phyloP scores from a whole-genome alignment of 805 yeast species.

The Candida gorgasii region DNA sequence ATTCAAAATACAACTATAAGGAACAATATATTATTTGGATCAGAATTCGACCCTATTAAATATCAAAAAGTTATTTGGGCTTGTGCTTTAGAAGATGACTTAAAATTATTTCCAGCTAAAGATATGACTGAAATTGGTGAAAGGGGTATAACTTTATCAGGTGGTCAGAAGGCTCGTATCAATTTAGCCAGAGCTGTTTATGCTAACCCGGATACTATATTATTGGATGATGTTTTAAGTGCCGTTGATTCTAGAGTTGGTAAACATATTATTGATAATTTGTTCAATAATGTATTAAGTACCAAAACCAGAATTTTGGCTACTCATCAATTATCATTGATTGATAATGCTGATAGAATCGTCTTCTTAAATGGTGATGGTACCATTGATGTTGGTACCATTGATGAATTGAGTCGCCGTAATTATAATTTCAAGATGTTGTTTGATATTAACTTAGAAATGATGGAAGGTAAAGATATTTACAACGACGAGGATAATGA shows the following conservation, averaged over 20 bases:
- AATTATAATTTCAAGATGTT: conserved; percentile 52
- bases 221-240: conserved; percentile 45
- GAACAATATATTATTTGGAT: conserved; percentile 41
- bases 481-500: conserved; percentile 5
- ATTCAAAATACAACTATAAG: conserved; percentile 45
- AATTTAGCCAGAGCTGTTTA: conserved; percentile 46
- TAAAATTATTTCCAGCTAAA: conserved; percentile 33
- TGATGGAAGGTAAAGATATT: conserved; percentile 14
- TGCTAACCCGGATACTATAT: conserved; percentile 30
- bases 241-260: conserved; percentile 48
- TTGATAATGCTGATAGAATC: conserved; percentile 39
- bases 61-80: conserved; percentile 34
- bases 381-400: conserved; percentile 38
- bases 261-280: conserved; percentile 37
- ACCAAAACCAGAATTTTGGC: conserved; percentile 41
- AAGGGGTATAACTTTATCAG: conserved; percentile 45
- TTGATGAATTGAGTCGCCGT: conserved; percentile 28
- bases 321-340: conserved; percentile 43
- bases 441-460: conserved; percentile 43
- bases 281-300: conserved; percentile 34
- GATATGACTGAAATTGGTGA: conserved; percentile 47
- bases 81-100: conserved; percentile 43
- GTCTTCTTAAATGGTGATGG: conserved; percentile 44
- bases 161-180: conserved; percentile 48
- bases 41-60: conserved; percentile 26